These are phyloP conservation scores for Penicillium cosmopolitanum DNA, from an alignment of 495 filamentous ascomycete species.

Conservation along the genomic window DNA sequence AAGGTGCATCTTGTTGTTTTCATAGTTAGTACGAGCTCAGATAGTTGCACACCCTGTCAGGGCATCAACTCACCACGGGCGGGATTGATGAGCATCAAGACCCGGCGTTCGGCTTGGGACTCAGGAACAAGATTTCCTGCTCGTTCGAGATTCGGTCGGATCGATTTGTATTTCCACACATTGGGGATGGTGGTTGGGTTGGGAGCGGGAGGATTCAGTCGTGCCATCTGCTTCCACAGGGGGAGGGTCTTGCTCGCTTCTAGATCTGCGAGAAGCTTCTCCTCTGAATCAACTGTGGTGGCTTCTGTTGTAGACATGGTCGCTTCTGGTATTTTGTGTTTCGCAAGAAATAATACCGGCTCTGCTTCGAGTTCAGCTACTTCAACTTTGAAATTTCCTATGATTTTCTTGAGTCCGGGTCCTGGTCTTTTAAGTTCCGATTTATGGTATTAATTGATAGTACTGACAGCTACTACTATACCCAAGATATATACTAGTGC, in stretches of 20 bases:
- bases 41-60: not conserved
- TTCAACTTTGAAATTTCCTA: no score
- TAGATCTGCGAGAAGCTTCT: constrained; percentile 28
- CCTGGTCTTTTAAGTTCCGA: not conserved
- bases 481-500: no score
- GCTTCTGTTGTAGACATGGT: constrained; percentile 6
- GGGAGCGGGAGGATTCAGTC: constrained; percentile 46
- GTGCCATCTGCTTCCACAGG: constrained; percentile 50
- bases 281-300: constrained; percentile 20
- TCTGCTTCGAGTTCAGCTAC: no score
- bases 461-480: not conserved
- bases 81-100: constrained; percentile 54
- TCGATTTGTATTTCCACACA: constrained; percentile 46
- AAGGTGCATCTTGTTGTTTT: constrained; percentile 41
- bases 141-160: constrained; percentile 43
- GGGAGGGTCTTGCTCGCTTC: constrained; percentile 34
- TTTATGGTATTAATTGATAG: not conserved
- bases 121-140: constrained; percentile 46
- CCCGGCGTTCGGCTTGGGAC: constrained; percentile 49
- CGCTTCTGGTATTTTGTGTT: not conserved
- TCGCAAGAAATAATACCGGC: not conserved
- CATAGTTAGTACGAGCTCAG: not conserved
- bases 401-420: not conserved
- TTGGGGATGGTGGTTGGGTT: constrained; percentile 42
- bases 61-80: constrained; percentile 36